A percentile compares a stretch with the other conserved stretches of the same genome.
These are phyloP conservation scores for Penicillium salamii DNA, from an alignment of 495 filamentous ascomycete species.

Conservation along the genomic window DNA sequence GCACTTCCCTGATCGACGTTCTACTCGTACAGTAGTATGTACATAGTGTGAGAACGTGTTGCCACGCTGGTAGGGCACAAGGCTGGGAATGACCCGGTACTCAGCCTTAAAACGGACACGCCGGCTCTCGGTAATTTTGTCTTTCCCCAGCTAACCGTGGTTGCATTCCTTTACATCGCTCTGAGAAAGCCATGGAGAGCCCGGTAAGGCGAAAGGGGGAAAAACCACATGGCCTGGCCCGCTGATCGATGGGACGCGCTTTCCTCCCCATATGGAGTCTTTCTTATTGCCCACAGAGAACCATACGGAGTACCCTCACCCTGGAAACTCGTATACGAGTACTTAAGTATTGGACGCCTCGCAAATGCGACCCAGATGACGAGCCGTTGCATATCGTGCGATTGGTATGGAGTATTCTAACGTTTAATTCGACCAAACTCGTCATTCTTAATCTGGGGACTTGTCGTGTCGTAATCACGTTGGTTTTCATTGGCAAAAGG, in stretches of 20 bases:
- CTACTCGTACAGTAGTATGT: background rate
- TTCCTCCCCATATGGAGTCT: constrained; percentile 7
- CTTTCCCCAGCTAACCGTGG: background rate
- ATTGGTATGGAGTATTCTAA: too few species aligned
- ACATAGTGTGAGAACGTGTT: background rate
- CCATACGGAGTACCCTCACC: too few species aligned
- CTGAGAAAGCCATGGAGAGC: background rate
- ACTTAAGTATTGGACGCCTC: constrained; percentile 21
- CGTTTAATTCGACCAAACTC: background rate
- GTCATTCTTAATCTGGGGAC: background rate
- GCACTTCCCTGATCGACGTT: too few species aligned
- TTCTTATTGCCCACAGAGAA: background rate
- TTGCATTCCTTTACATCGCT: background rate
- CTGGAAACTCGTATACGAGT: constrained; percentile 11
- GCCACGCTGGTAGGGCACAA: constrained; percentile 8
- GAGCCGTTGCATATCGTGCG: background rate
- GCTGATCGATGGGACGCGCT: constrained; percentile 4
- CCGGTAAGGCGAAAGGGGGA: background rate
- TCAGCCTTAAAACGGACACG: constrained; percentile 2
- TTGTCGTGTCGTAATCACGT: background rate
- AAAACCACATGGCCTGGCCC: background rate
- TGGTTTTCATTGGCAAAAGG: background rate
- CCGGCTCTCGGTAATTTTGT: constrained; percentile 1
- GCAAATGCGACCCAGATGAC: constrained; percentile 5
- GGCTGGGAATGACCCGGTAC: background rate